Base-by-base conservation (phyloP, 495 filamentous ascomycete genomes). In the Annulohypoxylon nitens region DNA sequence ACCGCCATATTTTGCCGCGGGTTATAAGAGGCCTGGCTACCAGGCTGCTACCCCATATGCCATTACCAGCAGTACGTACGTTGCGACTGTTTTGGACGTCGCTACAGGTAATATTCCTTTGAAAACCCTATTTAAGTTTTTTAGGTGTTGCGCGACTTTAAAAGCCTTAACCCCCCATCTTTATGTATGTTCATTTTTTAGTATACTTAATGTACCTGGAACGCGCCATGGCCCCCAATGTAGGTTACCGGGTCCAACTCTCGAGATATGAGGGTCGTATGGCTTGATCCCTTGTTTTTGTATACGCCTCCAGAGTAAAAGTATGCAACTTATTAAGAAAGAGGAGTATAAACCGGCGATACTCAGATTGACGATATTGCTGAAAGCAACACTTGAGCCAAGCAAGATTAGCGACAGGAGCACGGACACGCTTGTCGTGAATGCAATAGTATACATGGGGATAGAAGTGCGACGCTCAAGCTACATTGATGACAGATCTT, bases 351-450 rank as follows among this genome's bases (percentile, higher is more conserved):
- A 77, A 7, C 78, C 80, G 14, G 78, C 79, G 54, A 85, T 71
- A 9, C 78, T 79, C 3, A 88, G 76, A 39, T 82, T 83, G 12
- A 85, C 79, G 41, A 88, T 80, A 41, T 80, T 81, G 75, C 82
- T 83, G 76, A 87, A 87, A 8, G 83, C 86, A 0, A 81, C 80
- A 6, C 82, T 76, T 11, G 81, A 82, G 14, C 84, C 86, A 51
- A 87, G 81, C 74, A 85, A 85, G 77, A 87, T 83, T 23, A 86
- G 78, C n/a, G 81, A 80, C 11, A 86, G 78, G 41, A 85, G 66
- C 45, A 78, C 78, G 61, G 83, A 72, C 41, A 86, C 75, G 20
- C 77, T 62, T 16, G 77, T 76, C 26, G 81, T 78, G 34, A 82
- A 70, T 26, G 76, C 61, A 23, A 86, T 76, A 37, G 85, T 64